Evolutionary conservation across 2,329 filamentous ascomycete genomes (phyloP).

Genomic region (Sordariomycetes sp.): DNA sequence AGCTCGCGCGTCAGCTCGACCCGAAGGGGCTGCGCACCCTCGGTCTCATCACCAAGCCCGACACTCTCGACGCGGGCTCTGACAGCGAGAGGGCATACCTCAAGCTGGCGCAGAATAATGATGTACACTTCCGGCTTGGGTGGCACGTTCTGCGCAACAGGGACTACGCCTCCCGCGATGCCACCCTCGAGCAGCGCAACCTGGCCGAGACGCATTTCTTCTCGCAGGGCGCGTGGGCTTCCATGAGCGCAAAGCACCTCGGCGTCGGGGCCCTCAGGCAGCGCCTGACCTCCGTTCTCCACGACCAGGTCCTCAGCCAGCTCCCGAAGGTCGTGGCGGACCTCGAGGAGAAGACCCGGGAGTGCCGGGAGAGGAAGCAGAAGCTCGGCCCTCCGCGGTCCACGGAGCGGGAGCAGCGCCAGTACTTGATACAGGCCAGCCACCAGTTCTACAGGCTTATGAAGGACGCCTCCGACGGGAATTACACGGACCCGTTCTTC

Average conservation of each 20-base stretch:
- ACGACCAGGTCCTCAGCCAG: slow-evolving; percentile 17
- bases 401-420: slow-evolving; percentile 24
- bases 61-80: slow-evolving; percentile 21
- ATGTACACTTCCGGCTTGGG: slow-evolving; percentile 35
- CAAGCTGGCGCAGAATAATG: slow-evolving; percentile 30
- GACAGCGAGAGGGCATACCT: slow-evolving; percentile 27
- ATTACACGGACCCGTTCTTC: slow-evolving; percentile 42
- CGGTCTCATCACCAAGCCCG: slow-evolving; percentile 32
- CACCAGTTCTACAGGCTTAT: slow-evolving; percentile 31
- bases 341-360: slow-evolving; percentile 8
- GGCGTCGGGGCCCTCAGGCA: slow-evolving; percentile 10
- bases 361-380: slow-evolving; percentile 6
- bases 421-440: slow-evolving; percentile 34
- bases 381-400: slow-evolving; percentile 9
- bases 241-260: slow-evolving; percentile 18
- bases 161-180: slow-evolving; percentile 22
- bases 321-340: slow-evolving; percentile 15
- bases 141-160: slow-evolving; percentile 43
- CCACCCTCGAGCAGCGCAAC: slow-evolving; percentile 23
- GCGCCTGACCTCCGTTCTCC: slow-evolving; percentile 11
- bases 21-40: slow-evolving; percentile 21
- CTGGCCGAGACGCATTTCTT: slow-evolving; percentile 29
- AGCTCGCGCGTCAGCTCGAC: slow-evolving; percentile 18
- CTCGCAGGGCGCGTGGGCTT: slow-evolving; percentile 21
- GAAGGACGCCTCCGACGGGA: slow-evolving; percentile 35